phyloP scores from a whole-genome alignment of 495 filamentous ascomycete species.

The Trypethelium eluteriae region DNA sequence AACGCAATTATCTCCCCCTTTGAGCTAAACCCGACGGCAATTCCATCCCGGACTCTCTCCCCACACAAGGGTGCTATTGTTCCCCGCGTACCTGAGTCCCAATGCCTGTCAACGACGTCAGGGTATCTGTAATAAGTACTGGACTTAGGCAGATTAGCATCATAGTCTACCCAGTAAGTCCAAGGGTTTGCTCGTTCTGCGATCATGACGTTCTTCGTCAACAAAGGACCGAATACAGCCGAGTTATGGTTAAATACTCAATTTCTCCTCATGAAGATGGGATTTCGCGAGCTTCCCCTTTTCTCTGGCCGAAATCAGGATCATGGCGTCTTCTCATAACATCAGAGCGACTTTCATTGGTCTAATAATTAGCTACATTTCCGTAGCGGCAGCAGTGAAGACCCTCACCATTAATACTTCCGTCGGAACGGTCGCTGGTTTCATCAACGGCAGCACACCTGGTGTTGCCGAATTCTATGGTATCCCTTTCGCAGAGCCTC shows the following conservation, averaged over 20 bases:
- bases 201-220: background rate
- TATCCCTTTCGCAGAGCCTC: slow-evolving; percentile 42
- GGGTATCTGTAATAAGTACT: background rate
- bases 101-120: background rate
- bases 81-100: background rate
- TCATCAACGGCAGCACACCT: slow-evolving; percentile 35
- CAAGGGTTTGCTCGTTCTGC: no score
- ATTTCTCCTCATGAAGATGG: background rate
- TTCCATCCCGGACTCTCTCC: background rate
- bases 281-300: background rate
- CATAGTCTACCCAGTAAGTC: no score
- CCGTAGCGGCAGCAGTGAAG: background rate
- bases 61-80: background rate
- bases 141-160: background rate
- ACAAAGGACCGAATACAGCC: background rate
- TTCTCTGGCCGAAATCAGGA: background rate
- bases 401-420: background rate
- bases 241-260: background rate
- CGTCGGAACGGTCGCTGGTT: slow-evolving; percentile 31
- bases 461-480: slow-evolving; percentile 41
- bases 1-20: background rate
- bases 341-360: background rate
- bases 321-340: background rate
- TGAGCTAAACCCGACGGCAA: background rate
- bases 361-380: background rate